Evolutionary conservation across 345 rosid species (phyloP).

Genomic region (Linum trigynum): DNA sequence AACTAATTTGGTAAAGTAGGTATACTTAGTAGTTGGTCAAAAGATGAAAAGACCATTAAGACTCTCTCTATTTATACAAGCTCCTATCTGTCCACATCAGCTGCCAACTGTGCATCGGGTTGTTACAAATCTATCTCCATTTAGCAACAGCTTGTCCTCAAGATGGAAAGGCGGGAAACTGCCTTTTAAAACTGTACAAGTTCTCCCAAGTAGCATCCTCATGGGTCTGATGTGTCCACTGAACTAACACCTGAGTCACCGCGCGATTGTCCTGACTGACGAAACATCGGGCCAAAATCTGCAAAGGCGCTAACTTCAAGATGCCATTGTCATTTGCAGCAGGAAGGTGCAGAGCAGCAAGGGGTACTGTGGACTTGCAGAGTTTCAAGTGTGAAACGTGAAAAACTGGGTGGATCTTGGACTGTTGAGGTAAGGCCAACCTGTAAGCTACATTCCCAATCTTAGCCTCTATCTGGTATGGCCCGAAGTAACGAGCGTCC

Average conservation of each 20-base stretch:
- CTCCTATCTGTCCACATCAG: too few relatives aligned
- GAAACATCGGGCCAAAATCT: neutral
- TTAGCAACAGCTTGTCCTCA: too few relatives aligned
- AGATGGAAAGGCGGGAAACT: too few relatives aligned
- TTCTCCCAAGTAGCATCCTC: neutral
- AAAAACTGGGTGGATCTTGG: neutral
- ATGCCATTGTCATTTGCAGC: neutral
- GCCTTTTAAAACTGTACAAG: too few relatives aligned
- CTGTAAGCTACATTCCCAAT: conserved; percentile 1
- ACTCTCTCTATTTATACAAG: too few relatives aligned
- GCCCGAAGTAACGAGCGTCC: neutral
- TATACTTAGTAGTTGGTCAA: too few relatives aligned
- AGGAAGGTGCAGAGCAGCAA: too few relatives aligned
- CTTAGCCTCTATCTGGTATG: neutral
- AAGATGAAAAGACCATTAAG: too few relatives aligned
- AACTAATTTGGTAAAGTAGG: too few relatives aligned
- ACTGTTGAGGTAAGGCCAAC: neutral
- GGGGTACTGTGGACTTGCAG: neutral
- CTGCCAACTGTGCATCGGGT: too few relatives aligned
- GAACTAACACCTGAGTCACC: neutral
- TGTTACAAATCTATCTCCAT: too few relatives aligned
- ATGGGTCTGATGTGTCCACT: neutral
- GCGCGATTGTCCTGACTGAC: neutral
- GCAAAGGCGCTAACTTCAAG: neutral
- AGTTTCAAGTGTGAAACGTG: neutral